phyloP scores from a whole-genome alignment of 1,139 yeast species.

The Suhomyces kunorum region DNA sequence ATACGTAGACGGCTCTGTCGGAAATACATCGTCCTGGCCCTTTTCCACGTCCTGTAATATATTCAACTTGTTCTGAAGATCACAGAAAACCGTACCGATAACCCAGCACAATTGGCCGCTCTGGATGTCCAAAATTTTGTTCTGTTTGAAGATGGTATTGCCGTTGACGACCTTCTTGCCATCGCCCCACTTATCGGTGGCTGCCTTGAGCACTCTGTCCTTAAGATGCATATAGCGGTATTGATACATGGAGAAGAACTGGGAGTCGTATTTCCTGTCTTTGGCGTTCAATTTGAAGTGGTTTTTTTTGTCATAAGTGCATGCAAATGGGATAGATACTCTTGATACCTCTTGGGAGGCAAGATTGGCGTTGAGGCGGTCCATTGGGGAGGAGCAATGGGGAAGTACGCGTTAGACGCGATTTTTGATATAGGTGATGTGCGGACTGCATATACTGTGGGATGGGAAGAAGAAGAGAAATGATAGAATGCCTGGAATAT shows the following conservation, averaged over 20 bases:
- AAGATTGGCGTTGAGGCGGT: conserved; percentile 10
- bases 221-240: conserved; percentile 58
- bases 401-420: too few relatives aligned
- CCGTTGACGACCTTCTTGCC: conserved; percentile 44
- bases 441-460: too few relatives aligned
- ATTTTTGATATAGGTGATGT: too few relatives aligned
- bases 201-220: conserved; percentile 52
- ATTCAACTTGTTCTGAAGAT: conserved; percentile 81
- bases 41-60: conserved; percentile 77
- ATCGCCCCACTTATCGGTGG: conserved; percentile 46
- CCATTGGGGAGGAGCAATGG: conserved; percentile 2
- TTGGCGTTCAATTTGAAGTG: conserved; percentile 9
- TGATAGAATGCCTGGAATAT: too few relatives aligned
- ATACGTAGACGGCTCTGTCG: conserved; percentile 34
- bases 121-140: conserved; percentile 75
- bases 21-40: conserved; percentile 54
- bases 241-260: conserved; percentile 74
- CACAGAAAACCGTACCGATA: conserved; percentile 86
- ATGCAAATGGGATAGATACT: not conserved
- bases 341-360: conserved; percentile 1
- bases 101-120: conserved; percentile 79
- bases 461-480: too few relatives aligned
- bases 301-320: conserved; percentile 7
- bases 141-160: conserved; percentile 37
- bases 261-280: conserved; percentile 58